These are phyloP conservation scores for Collybia mongolica DNA, from an alignment of 768 basidiomycete species.

Conservation along the genomic window DNA sequence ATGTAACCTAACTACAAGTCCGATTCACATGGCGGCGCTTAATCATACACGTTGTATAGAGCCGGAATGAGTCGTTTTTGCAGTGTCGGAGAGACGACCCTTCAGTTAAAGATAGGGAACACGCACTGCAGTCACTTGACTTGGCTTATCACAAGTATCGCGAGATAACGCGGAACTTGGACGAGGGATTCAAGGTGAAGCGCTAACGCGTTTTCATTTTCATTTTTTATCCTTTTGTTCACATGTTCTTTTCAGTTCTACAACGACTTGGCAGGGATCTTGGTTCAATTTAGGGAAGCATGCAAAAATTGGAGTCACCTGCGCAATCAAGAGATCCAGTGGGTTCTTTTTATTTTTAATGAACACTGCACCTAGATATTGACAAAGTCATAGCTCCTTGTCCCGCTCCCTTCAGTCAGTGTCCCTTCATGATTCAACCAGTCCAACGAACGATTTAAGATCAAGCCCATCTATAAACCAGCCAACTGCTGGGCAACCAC, in stretches of 20 bases:
- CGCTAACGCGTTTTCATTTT: background rate
- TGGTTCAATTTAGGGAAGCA: conserved; percentile 71
- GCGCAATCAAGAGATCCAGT: conserved; percentile 78
- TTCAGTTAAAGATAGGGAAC: conserved; percentile 75
- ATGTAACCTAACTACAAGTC: conserved; percentile 11
- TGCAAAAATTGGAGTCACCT: conserved; percentile 74
- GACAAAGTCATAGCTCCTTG: conserved; percentile 33
- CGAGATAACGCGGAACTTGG: conserved; percentile 81
- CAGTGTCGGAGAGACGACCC: conserved; percentile 78
- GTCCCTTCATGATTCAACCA: conserved; percentile 14
- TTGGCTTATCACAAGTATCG: conserved; percentile 84
- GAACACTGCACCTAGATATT: conserved; percentile 4
- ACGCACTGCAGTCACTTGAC: conserved; percentile 79
- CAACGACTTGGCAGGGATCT: conserved; percentile 74
- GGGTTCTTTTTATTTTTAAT: conserved; percentile 20
- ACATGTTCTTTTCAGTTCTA: conserved; percentile 63
- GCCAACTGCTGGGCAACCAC: conserved; percentile 4
- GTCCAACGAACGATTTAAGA: conserved; percentile 3
- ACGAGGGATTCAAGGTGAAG: conserved; percentile 82
- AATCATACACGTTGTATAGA: conserved; percentile 24
- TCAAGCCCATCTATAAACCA: background rate
- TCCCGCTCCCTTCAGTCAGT: conserved; percentile 36
- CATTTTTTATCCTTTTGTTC: background rate
- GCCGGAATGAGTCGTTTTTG: conserved; percentile 71
- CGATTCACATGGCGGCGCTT: background rate